Evolutionary conservation across 495 filamentous ascomycete genomes (phyloP).

Genomic region (Xylaria castorea): DNA sequence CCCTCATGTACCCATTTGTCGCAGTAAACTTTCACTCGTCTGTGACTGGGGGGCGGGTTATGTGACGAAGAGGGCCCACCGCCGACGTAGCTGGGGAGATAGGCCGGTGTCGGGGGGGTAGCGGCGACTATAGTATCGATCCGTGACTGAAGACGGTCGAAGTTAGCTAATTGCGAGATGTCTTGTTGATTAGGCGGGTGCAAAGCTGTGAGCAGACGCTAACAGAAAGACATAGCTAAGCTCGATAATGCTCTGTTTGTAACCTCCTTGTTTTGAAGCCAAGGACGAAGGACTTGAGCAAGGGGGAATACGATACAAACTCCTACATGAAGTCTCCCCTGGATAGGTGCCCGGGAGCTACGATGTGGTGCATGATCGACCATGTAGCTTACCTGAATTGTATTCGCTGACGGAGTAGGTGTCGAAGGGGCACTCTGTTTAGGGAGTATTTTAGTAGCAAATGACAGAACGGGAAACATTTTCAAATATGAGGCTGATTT

Average conservation of each 20-base stretch:
- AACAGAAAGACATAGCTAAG: not conserved
- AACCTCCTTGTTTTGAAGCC: not conserved
- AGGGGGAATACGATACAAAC: slow-evolving; percentile 7
- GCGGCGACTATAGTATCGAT: slow-evolving; percentile 45
- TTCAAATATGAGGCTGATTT: slow-evolving; percentile 8
- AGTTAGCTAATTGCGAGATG: slow-evolving; percentile 9
- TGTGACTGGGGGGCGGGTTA: slow-evolving; percentile 10
- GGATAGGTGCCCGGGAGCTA: slow-evolving; percentile 13
- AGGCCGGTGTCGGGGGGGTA: slow-evolving; percentile 29
- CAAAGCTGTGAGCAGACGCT: not conserved
- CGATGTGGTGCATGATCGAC: slow-evolving; percentile 12
- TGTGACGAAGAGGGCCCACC: slow-evolving; percentile 4
- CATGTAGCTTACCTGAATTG: slow-evolving; percentile 45
- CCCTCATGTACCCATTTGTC: slow-evolving; percentile 87
- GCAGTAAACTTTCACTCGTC: slow-evolving; percentile 73
- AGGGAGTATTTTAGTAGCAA: slow-evolving; percentile 4
- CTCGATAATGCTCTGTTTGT: not conserved
- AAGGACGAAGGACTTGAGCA: not conserved
- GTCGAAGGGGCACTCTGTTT: slow-evolving; percentile 28
- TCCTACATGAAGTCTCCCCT: slow-evolving; percentile 8
- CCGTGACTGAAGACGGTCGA: slow-evolving; percentile 30
- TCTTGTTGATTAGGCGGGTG: not conserved
- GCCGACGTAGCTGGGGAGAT: slow-evolving; percentile 13
- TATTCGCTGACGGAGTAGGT: slow-evolving; percentile 36
- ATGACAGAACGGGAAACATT: slow-evolving; percentile 5